phyloP scores from a whole-genome alignment of 176 grass and related monocot species.

The Miscanthus lutarioriparius region DNA sequence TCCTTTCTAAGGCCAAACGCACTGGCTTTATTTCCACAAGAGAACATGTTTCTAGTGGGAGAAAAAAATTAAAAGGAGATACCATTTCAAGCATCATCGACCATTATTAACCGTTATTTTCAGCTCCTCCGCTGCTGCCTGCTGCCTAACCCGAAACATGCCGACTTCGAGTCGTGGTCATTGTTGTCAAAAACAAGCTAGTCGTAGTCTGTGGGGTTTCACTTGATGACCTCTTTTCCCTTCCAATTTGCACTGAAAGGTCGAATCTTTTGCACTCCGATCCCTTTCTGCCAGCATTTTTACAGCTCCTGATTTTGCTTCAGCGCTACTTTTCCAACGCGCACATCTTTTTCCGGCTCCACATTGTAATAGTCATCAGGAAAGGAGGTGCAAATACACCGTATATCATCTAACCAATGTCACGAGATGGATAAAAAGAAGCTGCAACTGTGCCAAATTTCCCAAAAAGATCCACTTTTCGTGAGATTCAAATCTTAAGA shows the following conservation, averaged over 20 bases:
- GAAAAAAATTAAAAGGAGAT: neutral
- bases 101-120: neutral
- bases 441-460: neutral
- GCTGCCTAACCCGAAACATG: slow-evolving; percentile 41
- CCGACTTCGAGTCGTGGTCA: neutral
- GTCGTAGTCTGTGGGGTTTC: slow-evolving; percentile 36
- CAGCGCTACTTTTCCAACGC: slow-evolving; percentile 13
- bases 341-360: slow-evolving; percentile 11
- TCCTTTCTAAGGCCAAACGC: neutral
- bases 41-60: slow-evolving; percentile 17
- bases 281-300: slow-evolving; percentile 32
- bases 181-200: slow-evolving; percentile 36
- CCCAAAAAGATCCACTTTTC: neutral
- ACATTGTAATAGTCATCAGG: slow-evolving; percentile 2
- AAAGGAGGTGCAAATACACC: neutral
- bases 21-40: neutral
- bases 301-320: slow-evolving; percentile 37
- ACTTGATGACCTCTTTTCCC: neutral
- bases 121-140: neutral
- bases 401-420: neutral
- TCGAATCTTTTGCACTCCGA: slow-evolving; percentile 32
- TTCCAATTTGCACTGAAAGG: neutral
- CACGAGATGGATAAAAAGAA: neutral
- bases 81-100: neutral
- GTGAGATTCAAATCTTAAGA: neutral